These are phyloP conservation scores for Serendipita sp. DNA, from an alignment of 768 basidiomycete species.

Conservation along the genomic window DNA sequence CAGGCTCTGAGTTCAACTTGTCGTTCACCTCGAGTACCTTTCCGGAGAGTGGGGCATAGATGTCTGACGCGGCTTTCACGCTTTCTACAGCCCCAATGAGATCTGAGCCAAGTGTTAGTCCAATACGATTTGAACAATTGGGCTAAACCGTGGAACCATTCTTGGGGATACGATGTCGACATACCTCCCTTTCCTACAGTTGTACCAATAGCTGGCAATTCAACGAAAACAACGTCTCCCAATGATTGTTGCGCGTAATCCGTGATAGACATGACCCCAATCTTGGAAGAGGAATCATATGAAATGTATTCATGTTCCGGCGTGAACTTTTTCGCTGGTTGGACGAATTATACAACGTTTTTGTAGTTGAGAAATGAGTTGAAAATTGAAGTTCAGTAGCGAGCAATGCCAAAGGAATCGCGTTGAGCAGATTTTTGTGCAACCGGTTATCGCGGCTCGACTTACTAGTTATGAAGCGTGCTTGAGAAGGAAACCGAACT, in stretches of 20 bases:
- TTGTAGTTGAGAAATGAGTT: not conserved
- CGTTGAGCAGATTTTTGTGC: not conserved
- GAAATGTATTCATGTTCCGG: conserved; percentile 74
- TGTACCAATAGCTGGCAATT: conserved; percentile 55
- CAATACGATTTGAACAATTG: not conserved
- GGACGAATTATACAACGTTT: conserved; percentile 16
- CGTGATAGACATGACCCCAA: conserved; percentile 77
- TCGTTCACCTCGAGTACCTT: conserved; percentile 67
- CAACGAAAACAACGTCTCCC: conserved; percentile 96
- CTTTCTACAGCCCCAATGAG: conserved; percentile 87
- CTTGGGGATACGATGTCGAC: conserved; percentile 16
- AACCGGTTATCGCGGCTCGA: not conserved
- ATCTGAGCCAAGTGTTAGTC: conserved; percentile 28
- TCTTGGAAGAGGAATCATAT: conserved; percentile 58
- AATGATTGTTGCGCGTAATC: conserved; percentile 82
- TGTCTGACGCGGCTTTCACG: conserved; percentile 92
- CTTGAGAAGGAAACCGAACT: not conserved
- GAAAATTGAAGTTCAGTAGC: not conserved
- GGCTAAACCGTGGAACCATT: not conserved
- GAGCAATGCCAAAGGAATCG: not conserved
- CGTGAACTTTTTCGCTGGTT: conserved; percentile 56
- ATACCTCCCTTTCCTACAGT: conserved; percentile 58
- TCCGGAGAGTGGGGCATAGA: conserved; percentile 90
- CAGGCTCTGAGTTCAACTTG: conserved; percentile 46
- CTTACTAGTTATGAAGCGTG: not conserved